phyloP scores from a whole-genome alignment of 169 alveolate species.

The Theileria parva region DNA sequence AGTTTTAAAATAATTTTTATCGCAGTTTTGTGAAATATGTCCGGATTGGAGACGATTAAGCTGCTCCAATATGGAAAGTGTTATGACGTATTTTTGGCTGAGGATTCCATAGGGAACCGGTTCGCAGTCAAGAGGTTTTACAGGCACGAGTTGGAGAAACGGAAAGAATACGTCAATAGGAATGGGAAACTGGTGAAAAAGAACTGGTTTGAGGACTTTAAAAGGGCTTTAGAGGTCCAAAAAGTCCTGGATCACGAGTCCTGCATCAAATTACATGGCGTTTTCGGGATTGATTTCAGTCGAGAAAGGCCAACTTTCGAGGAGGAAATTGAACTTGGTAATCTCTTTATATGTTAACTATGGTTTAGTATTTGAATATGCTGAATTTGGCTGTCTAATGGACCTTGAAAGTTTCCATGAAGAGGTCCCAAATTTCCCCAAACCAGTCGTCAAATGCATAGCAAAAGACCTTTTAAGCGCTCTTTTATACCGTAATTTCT shows the following conservation, averaged over 20 bases:
- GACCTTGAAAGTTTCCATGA: constrained; percentile 16
- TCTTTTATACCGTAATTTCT: constrained; percentile 33
- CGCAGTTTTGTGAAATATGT: constrained; percentile 11
- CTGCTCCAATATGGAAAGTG: constrained; percentile 54
- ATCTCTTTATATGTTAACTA: background rate
- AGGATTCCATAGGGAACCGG: constrained; percentile 31
- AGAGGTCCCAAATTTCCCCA: constrained; percentile 33
- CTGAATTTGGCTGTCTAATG: constrained; percentile 51
- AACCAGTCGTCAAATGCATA: constrained; percentile 27
- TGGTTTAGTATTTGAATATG: constrained; percentile 29
- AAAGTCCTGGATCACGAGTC: constrained; percentile 22
- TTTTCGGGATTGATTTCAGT: constrained; percentile 10
- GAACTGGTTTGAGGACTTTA: constrained; percentile 34
- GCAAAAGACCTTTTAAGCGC: constrained; percentile 42
- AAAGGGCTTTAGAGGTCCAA: constrained; percentile 34
- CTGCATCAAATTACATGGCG: constrained; percentile 16
- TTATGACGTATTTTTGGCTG: constrained; percentile 39
- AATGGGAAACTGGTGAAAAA: constrained; percentile 20
- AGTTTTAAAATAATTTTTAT: no score
- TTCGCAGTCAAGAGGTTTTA: constrained; percentile 36
- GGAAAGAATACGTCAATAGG: constrained; percentile 16
- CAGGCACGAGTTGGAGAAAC: constrained; percentile 30
- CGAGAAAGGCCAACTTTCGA: background rate
- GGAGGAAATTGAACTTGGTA: constrained; percentile 43
- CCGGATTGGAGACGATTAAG: constrained; percentile 18